Base-by-base conservation (phyloP, 345 rosid genomes). In the Ceriops decandra region DNA sequence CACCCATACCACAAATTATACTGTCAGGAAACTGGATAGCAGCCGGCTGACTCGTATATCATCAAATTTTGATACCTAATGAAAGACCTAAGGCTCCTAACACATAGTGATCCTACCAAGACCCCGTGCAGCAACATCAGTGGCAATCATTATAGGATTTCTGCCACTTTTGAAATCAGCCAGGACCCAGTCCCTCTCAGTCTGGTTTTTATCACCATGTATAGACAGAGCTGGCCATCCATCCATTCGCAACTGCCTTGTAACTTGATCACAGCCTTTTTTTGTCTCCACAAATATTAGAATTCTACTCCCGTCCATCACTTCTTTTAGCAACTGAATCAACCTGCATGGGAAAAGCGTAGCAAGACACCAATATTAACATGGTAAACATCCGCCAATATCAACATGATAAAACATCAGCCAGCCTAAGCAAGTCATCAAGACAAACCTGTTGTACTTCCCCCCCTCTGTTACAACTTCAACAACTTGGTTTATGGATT, bases 61-160 rank as follows among this genome's bases (percentile, higher is more conserved):
- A 77, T 80, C 69, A 73, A 74, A 74, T 72, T 72, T 70, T 70
- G 77, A 84, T 73, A 77, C 76, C 74, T 66, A 77, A 51, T 32
- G 65, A 78, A 80, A 82, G 74, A 79, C 76, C 70, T 76, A 83
- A 78, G 83, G 75, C 59, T 81, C 92, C 85, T 81, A 89, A 76
- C 71, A 86, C 84, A 88, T 79, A 81, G 74, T 80, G 80, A 86
- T 82, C 97, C 95, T 93, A 93, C 97, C 98, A 86, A 93, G 97
- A 77, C 98, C 98, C 85, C 98, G 85, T 47, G 97, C 98, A 70
- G 98, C 98, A 71, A 93, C 98, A 78, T 93, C 97, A 76, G 97
- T 93, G 74, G 98, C 98, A 76, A 90, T 93, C 98, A 93, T 90
- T 74, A 93, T 83, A 30, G 92, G 86, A 79, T 83, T 93, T 80